Conservation (phyloP, 345 rosid species). For the Camelina neglecta region DNA sequence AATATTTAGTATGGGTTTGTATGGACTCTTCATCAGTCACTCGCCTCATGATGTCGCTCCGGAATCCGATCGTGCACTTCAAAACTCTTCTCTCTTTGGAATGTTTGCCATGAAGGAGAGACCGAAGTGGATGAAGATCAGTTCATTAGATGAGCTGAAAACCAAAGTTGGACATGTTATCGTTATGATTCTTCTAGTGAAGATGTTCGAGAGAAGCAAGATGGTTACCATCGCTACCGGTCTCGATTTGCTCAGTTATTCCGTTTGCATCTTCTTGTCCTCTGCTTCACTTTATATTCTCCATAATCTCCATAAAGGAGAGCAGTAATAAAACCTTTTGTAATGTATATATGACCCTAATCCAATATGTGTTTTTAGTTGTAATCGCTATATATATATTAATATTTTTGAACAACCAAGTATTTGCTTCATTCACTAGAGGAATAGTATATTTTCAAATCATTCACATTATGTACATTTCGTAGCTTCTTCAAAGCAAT, state of each 20-base stretch:
- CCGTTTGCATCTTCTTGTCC: slow-evolving; percentile 82
- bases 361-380: slow-evolving; percentile 6
- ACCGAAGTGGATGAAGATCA: slow-evolving; percentile 95
- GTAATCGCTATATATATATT: neutral
- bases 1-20: slow-evolving; percentile 92
- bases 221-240: slow-evolving; percentile 86
- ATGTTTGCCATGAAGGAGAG: slow-evolving; percentile 96
- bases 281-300: slow-evolving; percentile 92
- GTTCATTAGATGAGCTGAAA: slow-evolving; percentile 85
- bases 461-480: slow-evolving; percentile 38
- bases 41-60: slow-evolving; percentile 54
- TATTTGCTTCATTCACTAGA: slow-evolving; percentile 28
- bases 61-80: slow-evolving; percentile 71
- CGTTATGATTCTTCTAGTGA: slow-evolving; percentile 91
- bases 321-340: slow-evolving; percentile 28
- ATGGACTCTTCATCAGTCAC: slow-evolving; percentile 85
- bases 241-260: slow-evolving; percentile 80
- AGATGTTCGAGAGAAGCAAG: slow-evolving; percentile 98
- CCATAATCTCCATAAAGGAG: slow-evolving; percentile 75
- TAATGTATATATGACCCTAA: neutral
- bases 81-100: slow-evolving; percentile 87
- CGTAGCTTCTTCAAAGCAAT: slow-evolving; percentile 51
- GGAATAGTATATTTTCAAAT: slow-evolving; percentile 48
- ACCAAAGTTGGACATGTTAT: slow-evolving; percentile 96
- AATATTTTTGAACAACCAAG: neutral